Evolutionary conservation across 176 grass and related monocot species (phyloP).

Genomic region (Carex parvula): DNA sequence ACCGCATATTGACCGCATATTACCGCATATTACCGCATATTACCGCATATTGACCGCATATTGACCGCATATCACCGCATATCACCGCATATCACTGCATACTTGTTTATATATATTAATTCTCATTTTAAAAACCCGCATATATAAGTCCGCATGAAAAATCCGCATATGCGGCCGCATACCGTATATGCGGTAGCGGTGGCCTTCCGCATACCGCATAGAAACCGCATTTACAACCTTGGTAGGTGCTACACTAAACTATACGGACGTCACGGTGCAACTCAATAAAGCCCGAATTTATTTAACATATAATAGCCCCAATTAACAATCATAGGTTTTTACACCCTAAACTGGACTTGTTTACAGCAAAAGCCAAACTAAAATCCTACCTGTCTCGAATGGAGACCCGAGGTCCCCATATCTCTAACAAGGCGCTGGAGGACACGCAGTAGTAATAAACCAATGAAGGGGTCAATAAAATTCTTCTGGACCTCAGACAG

Average conservation of each 20-base stretch:
- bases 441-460: slow-evolving; percentile 73
- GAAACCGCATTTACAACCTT: no score
- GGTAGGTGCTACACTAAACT: not conserved
- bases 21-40: no score
- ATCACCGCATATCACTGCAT: no score
- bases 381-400: slow-evolving; percentile 74
- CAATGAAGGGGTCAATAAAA: slow-evolving; percentile 76
- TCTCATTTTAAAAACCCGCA: no score
- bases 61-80: no score
- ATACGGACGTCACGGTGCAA: not conserved
- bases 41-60: no score
- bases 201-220: no score
- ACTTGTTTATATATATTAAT: no score
- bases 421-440: slow-evolving; percentile 91
- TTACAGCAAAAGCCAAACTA: slow-evolving; percentile 20
- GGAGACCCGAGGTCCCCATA: slow-evolving; percentile 69
- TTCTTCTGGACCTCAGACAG: slow-evolving; percentile 92
- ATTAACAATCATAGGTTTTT: not conserved
- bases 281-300: not conserved
- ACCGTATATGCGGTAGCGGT: no score
- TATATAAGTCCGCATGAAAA: no score
- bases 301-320: not conserved
- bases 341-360: not conserved
- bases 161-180: no score
- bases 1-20: no score